These are phyloP conservation scores for Barbarea vulgaris DNA, from an alignment of 345 rosid species.

Conservation along the genomic window DNA sequence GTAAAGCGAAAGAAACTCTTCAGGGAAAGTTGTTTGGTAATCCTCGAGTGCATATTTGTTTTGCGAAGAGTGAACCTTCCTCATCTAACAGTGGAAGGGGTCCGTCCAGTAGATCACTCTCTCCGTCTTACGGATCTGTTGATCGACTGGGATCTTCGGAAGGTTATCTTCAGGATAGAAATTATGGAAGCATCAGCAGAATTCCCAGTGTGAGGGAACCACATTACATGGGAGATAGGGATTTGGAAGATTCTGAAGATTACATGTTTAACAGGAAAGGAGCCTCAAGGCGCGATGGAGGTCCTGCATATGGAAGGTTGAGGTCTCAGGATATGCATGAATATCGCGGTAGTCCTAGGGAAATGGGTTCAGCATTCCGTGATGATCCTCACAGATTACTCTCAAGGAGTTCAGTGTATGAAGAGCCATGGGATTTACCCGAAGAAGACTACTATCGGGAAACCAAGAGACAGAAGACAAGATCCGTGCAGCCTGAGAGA, in stretches of 20 bases:
- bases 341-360: conserved; percentile 61
- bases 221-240: conserved; percentile 44
- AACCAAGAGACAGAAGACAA: conserved; percentile 67
- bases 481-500: conserved; percentile 61
- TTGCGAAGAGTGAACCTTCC: conserved; percentile 77
- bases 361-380: conserved; percentile 47
- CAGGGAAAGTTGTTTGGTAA: conserved; percentile 92
- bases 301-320: conserved; percentile 48
- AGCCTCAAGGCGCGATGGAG: conserved; percentile 51
- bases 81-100: conserved; percentile 63
- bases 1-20: conserved; percentile 89
- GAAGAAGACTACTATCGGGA: conserved; percentile 68
- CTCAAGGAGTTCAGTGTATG: conserved; percentile 50
- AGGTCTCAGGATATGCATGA: conserved; percentile 55
- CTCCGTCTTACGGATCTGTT: conserved; percentile 59
- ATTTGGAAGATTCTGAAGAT: conserved; percentile 52
- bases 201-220: conserved; percentile 49
- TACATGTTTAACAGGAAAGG: conserved; percentile 57
- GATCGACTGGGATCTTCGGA: conserved; percentile 60
- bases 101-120: conserved; percentile 48
- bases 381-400: conserved; percentile 50
- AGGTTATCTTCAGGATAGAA: conserved; percentile 55
- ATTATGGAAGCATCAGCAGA: conserved; percentile 41
- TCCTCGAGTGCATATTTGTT: conserved; percentile 97
- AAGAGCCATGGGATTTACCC: conserved; percentile 76